Base-by-base conservation (phyloP, 768 basidiomycete species). In the Leccinum aurantiacum region DNA sequence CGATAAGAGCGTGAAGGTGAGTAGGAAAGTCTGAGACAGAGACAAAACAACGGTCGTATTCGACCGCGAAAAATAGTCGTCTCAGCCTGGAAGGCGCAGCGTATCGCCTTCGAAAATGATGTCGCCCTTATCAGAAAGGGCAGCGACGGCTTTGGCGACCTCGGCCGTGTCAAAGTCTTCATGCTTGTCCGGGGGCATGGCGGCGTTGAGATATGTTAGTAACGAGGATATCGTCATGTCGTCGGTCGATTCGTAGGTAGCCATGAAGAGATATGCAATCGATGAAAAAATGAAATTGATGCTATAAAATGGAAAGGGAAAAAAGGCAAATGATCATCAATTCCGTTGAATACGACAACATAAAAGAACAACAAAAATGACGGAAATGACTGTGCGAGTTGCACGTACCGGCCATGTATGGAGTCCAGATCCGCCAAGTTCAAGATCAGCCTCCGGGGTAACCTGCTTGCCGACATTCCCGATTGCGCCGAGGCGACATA, bases 101-200 rank as follows among this genome's bases (percentile, higher is more conserved):
- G 69, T 75, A 37, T 86, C 85, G 6, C 84, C 85, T 67, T 84
- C 81, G 50, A 84, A 77, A 27, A 78, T 64, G 8, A 85, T 73
- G 41, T 78, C 72, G 0, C 83, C 82, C 59, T 75, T 75, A 29
- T 82, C 83, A 41, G 80, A 76, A 53, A 85, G 64, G 13, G 70
- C 65, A 1, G 76, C 80, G 14, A 80, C 80, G 4, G 79, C 79
- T 52, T 78, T 77, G 6, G 80, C 80, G 17, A 91, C 88, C 74
- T 91, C 90, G 2, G 80, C 79, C 13, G 88, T 89, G 71, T 91
- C 89, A 62, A 89, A 91, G 63, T 91, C 89, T 75, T 91, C 89
- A 68, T 90, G 84, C 73, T 91, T 91, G 69, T 90, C 89, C 27
- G 77, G 78, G 4, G 90, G 90, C 76, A 91, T 82, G 5, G 88